phyloP scores from a whole-genome alignment of 139 green algal genomes.

The Coccomyxa sp. region DNA sequence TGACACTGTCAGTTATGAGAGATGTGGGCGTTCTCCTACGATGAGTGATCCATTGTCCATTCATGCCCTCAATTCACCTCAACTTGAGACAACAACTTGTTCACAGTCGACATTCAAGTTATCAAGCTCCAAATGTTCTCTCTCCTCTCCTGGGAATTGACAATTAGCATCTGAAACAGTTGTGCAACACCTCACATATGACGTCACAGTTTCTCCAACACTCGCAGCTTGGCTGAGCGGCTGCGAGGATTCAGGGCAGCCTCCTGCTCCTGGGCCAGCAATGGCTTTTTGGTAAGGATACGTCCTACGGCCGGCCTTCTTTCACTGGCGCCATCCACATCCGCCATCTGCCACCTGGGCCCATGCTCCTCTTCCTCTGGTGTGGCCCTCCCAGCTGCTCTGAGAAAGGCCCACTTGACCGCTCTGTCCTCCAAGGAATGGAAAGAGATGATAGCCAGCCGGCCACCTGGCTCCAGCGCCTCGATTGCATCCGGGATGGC shows the following conservation, averaged over 20 bases:
- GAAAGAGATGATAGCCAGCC: constrained; percentile 90
- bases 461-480: constrained; percentile 59
- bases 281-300: constrained; percentile 14
- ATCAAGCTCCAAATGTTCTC: no score
- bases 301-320: background rate
- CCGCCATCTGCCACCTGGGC: background rate
- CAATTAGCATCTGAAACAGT: no score
- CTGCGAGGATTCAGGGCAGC: constrained; percentile 58
- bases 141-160: no score
- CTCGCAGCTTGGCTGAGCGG: constrained; percentile 85
- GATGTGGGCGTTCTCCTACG: no score
- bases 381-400: constrained; percentile 38
- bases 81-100: no score
- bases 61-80: no score
- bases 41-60: no score
- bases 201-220: constrained; percentile 60
- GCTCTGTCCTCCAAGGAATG: constrained; percentile 92
- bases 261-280: constrained; percentile 50
- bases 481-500: constrained; percentile 51
- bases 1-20: no score
- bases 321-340: background rate
- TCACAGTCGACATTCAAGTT: no score
- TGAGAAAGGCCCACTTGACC: constrained; percentile 84
- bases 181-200: no score
- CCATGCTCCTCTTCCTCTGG: background rate